phyloP scores from a whole-genome alignment of 345 rosid species.

The Citrus inodora region DNA sequence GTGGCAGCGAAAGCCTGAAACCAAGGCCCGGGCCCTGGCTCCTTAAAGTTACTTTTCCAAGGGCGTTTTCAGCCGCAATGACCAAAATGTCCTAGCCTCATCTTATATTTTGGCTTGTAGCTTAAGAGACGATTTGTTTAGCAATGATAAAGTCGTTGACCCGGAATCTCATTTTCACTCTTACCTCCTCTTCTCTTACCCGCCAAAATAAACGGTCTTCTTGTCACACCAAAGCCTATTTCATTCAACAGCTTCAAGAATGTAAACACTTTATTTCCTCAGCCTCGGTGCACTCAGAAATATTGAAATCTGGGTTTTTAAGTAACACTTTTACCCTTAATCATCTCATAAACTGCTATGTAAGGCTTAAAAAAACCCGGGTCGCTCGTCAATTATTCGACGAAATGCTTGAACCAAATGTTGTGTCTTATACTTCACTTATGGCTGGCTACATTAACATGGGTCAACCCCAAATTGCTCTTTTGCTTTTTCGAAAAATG shows the following conservation, averaged over 20 bases:
- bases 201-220: constrained; percentile 27
- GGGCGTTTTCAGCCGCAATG: neutral
- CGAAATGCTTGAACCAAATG: constrained; percentile 72
- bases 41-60: neutral
- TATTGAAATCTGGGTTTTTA: constrained; percentile 45
- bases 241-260: constrained; percentile 28
- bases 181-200: constrained; percentile 11
- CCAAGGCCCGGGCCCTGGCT: neutral
- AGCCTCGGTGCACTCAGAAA: constrained; percentile 21
- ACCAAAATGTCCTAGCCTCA: neutral
- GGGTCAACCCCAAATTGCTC: constrained; percentile 36
- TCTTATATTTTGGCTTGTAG: neutral
- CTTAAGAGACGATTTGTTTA: neutral
- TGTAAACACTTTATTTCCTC: constrained; percentile 31
- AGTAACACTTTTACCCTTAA: constrained; percentile 34
- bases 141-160: constrained; percentile 12
- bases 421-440: constrained; percentile 72
- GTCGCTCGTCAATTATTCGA: constrained; percentile 50
- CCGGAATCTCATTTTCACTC: constrained; percentile 11
- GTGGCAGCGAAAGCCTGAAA: neutral
- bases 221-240: constrained; percentile 21
- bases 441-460: constrained; percentile 44
- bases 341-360: constrained; percentile 47
- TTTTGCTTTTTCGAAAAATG: constrained; percentile 43
- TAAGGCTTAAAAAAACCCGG: constrained; percentile 19